Evolutionary conservation across 2,329 filamentous ascomycete genomes (phyloP), one percentile per base, ranked within the genome.

Genomic region (Biscogniauxia marginata): DNA sequence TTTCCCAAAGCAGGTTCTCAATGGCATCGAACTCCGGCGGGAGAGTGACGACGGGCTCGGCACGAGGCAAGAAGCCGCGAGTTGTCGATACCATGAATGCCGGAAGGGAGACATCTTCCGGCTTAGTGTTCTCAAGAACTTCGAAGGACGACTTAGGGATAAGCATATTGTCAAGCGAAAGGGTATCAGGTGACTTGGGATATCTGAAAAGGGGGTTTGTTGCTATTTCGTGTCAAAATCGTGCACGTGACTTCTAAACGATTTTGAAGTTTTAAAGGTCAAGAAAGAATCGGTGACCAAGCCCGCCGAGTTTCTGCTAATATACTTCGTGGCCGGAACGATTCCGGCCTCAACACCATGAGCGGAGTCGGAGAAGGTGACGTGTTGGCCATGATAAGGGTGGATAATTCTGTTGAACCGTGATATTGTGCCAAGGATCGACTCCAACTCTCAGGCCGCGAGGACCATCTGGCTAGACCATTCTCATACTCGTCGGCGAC

Each of bases 41-140:
- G 0, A 96, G 83, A 8, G 79, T 72, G 50, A 79, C 76, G 63
- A 87, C 75, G 46, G 85, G 85, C 60, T 87, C 78, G 70, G 80
- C 79, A 13, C 89, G 83, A 11, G 89, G 89, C 30, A 93, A 79
- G 72, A 92, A 93, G 51, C 89, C 89, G 56, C 88, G 80, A 3
- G 84, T 83, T 20, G 85, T 90, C 46, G 88, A 91, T 43, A 92
- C 88, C 84, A 91, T 90, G 77, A 93, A 93, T 65, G 88, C 84
- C 5, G 86, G 86, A 23, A 90, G 77, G 46, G 84, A 81, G 54
- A 70, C 81, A 71, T 90, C 85, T 57, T 85, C 73, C 1, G 85
- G 84, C 69, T 74, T 78, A 56, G 84, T 81, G 74, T 89, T 86
- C 55, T 79, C 75, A 46, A 90, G 78, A 73, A 90, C 82, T 53